Evolutionary conservation across 768 basidiomycete species (phyloP), one percentile per base, ranked within the genome.

Genomic region (Agaricus sinodeliciosus): DNA sequence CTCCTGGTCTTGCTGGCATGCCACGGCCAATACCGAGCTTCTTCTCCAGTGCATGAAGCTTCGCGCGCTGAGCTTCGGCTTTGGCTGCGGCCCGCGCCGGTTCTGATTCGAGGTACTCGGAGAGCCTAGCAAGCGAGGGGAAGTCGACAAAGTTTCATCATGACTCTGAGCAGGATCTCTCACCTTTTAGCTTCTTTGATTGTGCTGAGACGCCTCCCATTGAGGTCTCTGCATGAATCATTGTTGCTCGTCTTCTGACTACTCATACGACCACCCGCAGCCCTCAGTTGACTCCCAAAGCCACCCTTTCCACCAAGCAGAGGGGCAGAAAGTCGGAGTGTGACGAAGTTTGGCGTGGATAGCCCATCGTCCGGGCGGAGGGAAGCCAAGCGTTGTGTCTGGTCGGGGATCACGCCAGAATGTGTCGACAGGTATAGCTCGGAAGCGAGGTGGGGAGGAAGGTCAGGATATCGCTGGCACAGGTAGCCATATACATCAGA

Each of bases 211-310:
- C 94, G 75, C 46, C 95, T 73, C 1, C 95, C 95, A 54, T 79
- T 93, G 35, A 99, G 76, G 64, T 98, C 96, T 44, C 96, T 73
- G 66, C 94, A 96, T 7, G 90, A 90, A 65, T 98, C 94, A 57
- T 94, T 94, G 67, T 94, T 94, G 67, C 77, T 94, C 19, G 92
- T 93, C 75, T 93, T 93, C 72, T 94, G 91, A 60, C 86, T 89
- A 63, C 88, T 91, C 96, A 99, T 99, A 28, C 95, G 81, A 11
- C 96, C 95, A 58, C 96, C 96, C 12, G 95, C 95, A 0, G 96
- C 95, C 66, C 96, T 81, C 58, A 99, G 76, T 72, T 97, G 94
- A 15, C 88, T 90, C 3, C 96, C 96, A 63, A 99, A 98, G 31
- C 95, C 96, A 66, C 96, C 95, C 70, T 98, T 99, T 16, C 96